Percentiles rank a stretch among this genome's conserved stretches.
These are phyloP conservation scores for Mycothermus thermophilus DNA, from an alignment of 495 filamentous ascomycete genomes.

Conservation along the genomic window DNA sequence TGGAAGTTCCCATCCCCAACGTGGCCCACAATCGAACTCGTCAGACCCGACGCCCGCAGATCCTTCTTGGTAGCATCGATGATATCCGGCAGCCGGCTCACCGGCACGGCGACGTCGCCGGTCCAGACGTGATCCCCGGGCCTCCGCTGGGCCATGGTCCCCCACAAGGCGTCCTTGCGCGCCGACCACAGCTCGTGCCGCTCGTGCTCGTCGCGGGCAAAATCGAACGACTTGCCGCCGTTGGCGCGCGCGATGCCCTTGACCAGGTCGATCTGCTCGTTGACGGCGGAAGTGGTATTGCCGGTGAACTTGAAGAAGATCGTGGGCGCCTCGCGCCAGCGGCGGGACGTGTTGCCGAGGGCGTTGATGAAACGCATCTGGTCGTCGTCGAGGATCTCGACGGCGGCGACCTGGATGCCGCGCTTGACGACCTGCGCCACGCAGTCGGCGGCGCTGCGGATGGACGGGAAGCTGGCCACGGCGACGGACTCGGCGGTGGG, in stretches of 20 bases:
- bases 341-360: slow-evolving; percentile 54
- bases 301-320: slow-evolving; percentile 93
- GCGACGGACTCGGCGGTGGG: slow-evolving; percentile 72
- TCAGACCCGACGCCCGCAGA: slow-evolving; percentile 49
- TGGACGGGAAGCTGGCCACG: slow-evolving; percentile 62
- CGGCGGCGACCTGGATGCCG: slow-evolving; percentile 71
- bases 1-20: slow-evolving; percentile 82
- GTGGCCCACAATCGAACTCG: slow-evolving; percentile 65
- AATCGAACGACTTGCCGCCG: slow-evolving; percentile 60
- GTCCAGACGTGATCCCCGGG: slow-evolving; percentile 64
- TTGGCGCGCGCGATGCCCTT: slow-evolving; percentile 47
- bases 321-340: slow-evolving; percentile 69
- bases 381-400: slow-evolving; percentile 87
- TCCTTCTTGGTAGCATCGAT: slow-evolving; percentile 69
- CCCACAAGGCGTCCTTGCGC: slow-evolving; percentile 76
- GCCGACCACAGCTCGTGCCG: slow-evolving; percentile 73
- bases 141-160: slow-evolving; percentile 43
- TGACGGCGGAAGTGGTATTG: slow-evolving; percentile 55
- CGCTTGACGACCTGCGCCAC: slow-evolving; percentile 66
- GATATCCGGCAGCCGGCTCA: slow-evolving; percentile 55
- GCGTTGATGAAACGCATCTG: slow-evolving; percentile 89
- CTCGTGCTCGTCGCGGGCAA: slow-evolving; percentile 56
- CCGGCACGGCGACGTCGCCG: slow-evolving; percentile 70
- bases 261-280: slow-evolving; percentile 69
- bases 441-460: slow-evolving; percentile 68